Conservation (phyloP, 805 yeast genomes). For the Brettanomyces nanus region DNA sequence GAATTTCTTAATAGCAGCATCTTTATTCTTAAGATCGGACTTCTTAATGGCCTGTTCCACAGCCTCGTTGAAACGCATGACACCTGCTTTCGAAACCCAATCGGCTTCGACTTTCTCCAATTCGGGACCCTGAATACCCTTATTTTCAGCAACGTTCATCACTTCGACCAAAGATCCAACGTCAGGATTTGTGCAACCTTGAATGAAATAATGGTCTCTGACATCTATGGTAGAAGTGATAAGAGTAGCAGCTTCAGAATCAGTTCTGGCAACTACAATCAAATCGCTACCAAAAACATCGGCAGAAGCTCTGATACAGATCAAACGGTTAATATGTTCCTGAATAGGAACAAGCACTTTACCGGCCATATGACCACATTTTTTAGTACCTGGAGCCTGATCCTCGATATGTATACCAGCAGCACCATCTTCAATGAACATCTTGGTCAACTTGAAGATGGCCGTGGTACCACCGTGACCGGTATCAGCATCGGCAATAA, state of each 20-base stretch:
- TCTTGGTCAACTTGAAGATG: constrained; percentile 86
- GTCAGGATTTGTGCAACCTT: constrained; percentile 85
- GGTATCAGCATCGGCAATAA: constrained; percentile 96
- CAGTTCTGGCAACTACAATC: constrained; percentile 89
- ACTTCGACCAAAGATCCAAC: constrained; percentile 65
- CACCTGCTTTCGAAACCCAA: constrained; percentile 77
- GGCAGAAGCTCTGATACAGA: constrained; percentile 91
- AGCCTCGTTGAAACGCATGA: constrained; percentile 86
- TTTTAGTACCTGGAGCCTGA: constrained; percentile 98
- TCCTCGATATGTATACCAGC: constrained; percentile 99
- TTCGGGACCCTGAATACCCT: constrained; percentile 64
- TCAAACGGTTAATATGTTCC: constrained; percentile 91
- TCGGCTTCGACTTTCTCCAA: constrained; percentile 69
- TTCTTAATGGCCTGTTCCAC: constrained; percentile 72
- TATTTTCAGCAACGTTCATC: constrained; percentile 72
- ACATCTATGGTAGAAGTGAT: constrained; percentile 89
- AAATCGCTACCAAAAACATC: constrained; percentile 86
- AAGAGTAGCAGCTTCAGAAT: constrained; percentile 95
- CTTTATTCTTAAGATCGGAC: constrained; percentile 52
- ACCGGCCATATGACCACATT: constrained; percentile 99
- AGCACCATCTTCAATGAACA: constrained; percentile 96
- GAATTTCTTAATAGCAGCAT: constrained; percentile 56
- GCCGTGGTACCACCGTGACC: constrained; percentile 99
- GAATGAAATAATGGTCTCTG: constrained; percentile 88
- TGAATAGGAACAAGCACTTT: constrained; percentile 95